phyloP scores from a whole-genome alignment of 2,329 filamentous ascomycete species.

The Talaromyces sp. region DNA sequence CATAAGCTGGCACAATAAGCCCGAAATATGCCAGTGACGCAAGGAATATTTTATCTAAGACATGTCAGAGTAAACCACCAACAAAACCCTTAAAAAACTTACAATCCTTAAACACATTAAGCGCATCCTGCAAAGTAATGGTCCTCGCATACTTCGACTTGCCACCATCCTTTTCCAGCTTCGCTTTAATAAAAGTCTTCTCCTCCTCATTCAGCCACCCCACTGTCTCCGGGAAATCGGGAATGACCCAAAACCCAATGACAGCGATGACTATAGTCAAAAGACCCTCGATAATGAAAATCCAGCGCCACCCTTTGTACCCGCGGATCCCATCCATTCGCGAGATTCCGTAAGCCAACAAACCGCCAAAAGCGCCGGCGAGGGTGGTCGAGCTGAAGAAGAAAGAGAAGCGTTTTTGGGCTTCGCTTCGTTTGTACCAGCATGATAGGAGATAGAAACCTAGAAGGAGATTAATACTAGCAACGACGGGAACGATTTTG shows the following conservation, averaged over 20 bases:
- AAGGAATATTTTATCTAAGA: conserved; percentile 58
- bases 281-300: conserved; percentile 58
- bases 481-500: not conserved
- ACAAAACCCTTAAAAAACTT: conserved; percentile 14
- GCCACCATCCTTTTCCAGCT: conserved; percentile 65
- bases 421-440: conserved; percentile 78
- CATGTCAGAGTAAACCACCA: not conserved
- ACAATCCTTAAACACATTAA: conserved; percentile 64
- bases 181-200: conserved; percentile 59
- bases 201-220: conserved; percentile 71
- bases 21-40: conserved; percentile 80
- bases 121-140: conserved; percentile 55
- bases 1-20: conserved; percentile 70
- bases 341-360: conserved; percentile 56
- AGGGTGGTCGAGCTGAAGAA: conserved; percentile 74
- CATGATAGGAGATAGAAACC: conserved; percentile 66
- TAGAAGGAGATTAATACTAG: conserved; percentile 11
- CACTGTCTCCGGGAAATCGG: conserved; percentile 68
- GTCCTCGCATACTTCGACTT: conserved; percentile 58
- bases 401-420: conserved; percentile 86
- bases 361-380: conserved; percentile 58
- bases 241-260: conserved; percentile 60
- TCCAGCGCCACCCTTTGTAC: conserved; percentile 54
- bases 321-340: conserved; percentile 52
- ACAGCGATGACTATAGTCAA: conserved; percentile 59